Evolutionary conservation across 169 alveolate species (phyloP).

Genomic region (Plasmodium berghei): DNA sequence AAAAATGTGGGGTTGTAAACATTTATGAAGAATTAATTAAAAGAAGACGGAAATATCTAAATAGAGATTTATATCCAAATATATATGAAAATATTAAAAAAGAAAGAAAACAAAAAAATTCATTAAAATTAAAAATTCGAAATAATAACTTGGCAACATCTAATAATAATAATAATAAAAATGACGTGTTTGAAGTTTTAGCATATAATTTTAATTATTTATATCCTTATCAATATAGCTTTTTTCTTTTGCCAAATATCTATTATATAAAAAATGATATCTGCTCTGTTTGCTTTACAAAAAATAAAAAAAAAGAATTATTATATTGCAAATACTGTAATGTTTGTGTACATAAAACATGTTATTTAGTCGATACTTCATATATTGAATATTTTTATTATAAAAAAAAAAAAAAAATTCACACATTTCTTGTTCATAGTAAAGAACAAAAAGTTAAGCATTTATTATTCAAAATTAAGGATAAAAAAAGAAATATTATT

Average conservation of each 20-base stretch:
- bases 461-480: background rate
- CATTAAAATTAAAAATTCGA: slow-evolving; percentile 34
- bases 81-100: slow-evolving; percentile 69
- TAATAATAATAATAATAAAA: slow-evolving; percentile 29
- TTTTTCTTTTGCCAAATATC: slow-evolving; percentile 40
- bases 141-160: background rate
- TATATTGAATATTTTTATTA: slow-evolving; percentile 38
- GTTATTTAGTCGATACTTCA: slow-evolving; percentile 50
- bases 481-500: background rate
- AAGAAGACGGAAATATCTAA: slow-evolving; percentile 62
- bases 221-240: slow-evolving; percentile 50
- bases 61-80: slow-evolving; percentile 70
- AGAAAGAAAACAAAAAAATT: slow-evolving; percentile 63
- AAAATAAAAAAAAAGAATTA: slow-evolving; percentile 35
- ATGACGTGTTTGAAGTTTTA: slow-evolving; percentile 48
- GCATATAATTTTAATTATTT: slow-evolving; percentile 60
- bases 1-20: slow-evolving; percentile 43
- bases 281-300: slow-evolving; percentile 60
- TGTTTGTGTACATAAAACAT: slow-evolving; percentile 61
- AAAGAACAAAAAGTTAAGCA: slow-evolving; percentile 40
- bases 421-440: slow-evolving; percentile 30
- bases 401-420: slow-evolving; percentile 1
- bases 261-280: slow-evolving; percentile 67
- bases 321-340: slow-evolving; percentile 56
- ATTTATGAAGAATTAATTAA: slow-evolving; percentile 50